Evolutionary conservation across 225 moss, liverwort and hornwort genomes (phyloP).

Genomic region (Thuidium tamariscinum): DNA sequence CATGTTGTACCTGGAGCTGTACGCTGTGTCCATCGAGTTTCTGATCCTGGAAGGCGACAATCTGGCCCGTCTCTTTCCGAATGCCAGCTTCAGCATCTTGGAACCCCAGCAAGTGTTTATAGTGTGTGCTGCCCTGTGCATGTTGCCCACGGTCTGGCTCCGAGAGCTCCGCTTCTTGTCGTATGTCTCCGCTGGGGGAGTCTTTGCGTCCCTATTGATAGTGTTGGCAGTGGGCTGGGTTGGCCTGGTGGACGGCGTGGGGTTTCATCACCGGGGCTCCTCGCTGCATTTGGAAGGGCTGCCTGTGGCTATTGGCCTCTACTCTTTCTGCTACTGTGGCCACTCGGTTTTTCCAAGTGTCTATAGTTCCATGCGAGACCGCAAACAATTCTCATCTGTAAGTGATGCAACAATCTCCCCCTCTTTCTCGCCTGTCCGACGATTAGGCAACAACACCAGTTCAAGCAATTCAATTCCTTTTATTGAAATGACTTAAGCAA

Average conservation of each 20-base stretch:
- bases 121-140: slow-evolving; percentile 46
- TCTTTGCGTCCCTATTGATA: slow-evolving; percentile 48
- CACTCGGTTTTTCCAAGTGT: slow-evolving; percentile 94
- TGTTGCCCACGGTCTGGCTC: slow-evolving; percentile 76
- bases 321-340: slow-evolving; percentile 88
- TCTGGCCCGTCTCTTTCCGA: slow-evolving; percentile 66
- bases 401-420: background rate
- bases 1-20: slow-evolving; percentile 77
- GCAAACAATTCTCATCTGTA: slow-evolving; percentile 64
- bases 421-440: background rate
- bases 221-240: slow-evolving; percentile 60
- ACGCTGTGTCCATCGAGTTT: slow-evolving; percentile 73
- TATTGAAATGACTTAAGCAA: background rate
- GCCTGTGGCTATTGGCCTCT: slow-evolving; percentile 85
- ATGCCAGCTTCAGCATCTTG: slow-evolving; percentile 2
- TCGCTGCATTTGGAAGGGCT: slow-evolving; percentile 50
- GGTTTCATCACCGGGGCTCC: slow-evolving; percentile 60
- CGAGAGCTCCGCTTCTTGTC: slow-evolving; percentile 71
- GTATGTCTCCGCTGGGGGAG: slow-evolving; percentile 87
- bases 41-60: slow-evolving; percentile 91
- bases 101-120: slow-evolving; percentile 34
- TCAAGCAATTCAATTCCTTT: background rate
- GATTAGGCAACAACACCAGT: background rate
- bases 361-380: slow-evolving; percentile 67
- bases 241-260: slow-evolving; percentile 67